Evolutionary conservation across 83 land plant genomes (phyloP), one percentile per base, ranked within the genome.

Genomic region (Thuja plicata): DNA sequence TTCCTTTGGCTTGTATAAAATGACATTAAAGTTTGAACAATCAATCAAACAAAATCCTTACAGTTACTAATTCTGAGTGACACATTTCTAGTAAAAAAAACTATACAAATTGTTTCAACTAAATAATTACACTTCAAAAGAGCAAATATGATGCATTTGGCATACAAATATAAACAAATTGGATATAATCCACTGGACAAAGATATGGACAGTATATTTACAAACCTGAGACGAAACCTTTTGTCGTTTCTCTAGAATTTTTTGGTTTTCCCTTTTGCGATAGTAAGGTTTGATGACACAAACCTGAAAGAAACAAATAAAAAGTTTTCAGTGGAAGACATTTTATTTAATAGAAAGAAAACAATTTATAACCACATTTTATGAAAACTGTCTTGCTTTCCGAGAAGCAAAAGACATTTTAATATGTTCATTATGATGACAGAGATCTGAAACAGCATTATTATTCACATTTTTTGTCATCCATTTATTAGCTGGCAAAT

Each of bases 281-380:
- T 89, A 90, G 86, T 92, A 95, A 13, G 96, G 96, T 90, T 93
- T 92, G 16, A 93, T 19, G 57, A 95, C 66, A 45, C 88, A 95
- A 89, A 89, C 92, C 96, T 95, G 95, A 71, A 92, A 85, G 45
- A 8, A 66, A 88, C 6, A 50, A 87, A 71, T 38, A 90, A 90
- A 34, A 12, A 34, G n/a, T 35, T 19, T 55, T 85, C 50, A 52
- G 85, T 16, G 19, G 62, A 34, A 35, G 3, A 87, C 35, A 13
- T 76, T 34, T 11, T 76, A 34, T 32, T 21, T 9, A 38, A 40
- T 3, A 80, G n/a, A 80, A 37, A 79, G 24, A 11, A 80, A 34
- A 46, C n/a, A 6, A 24, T 17, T 19, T 38, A 2, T 40, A 9
- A 80, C 50, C 32, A 46, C 5, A 46, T 79, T 79, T 45, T 82